These are phyloP conservation scores for Amphibolis antarctica DNA, from an alignment of 106 monocot species.

Conservation along the genomic window DNA sequence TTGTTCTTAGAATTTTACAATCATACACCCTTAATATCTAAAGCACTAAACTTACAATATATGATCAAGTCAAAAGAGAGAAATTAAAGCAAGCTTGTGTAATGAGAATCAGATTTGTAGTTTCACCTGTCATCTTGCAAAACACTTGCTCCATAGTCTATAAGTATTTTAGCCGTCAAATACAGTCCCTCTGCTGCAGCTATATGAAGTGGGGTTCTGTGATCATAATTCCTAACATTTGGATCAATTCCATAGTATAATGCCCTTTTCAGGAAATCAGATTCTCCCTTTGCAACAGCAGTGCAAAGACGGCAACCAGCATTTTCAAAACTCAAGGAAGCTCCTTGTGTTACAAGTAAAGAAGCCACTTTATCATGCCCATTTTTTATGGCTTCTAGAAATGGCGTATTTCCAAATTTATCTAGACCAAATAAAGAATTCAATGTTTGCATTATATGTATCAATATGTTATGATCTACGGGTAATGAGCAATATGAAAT, in stretches of 20 bases:
- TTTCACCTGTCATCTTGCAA: slow-evolving; percentile 51
- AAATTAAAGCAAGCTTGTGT: not conserved
- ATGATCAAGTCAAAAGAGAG: not conserved
- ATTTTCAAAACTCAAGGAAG: slow-evolving; percentile 37
- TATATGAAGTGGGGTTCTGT: slow-evolving; percentile 74
- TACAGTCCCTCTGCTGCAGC: slow-evolving; percentile 81
- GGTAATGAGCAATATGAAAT: not conserved
- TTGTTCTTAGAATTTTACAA: too few species aligned
- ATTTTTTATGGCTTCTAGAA: slow-evolving; percentile 69
- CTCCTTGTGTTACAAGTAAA: slow-evolving; percentile 48
- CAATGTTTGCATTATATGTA: not conserved
- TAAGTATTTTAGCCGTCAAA: slow-evolving; percentile 55
- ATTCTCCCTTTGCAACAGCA: slow-evolving; percentile 51
- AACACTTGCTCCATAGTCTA: slow-evolving; percentile 79
- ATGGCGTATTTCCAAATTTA: slow-evolving; percentile 79
- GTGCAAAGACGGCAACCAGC: slow-evolving; percentile 58
- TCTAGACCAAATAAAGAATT: slow-evolving; percentile 25
- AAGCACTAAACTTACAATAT: not conserved
- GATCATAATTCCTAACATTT: slow-evolving; percentile 78
- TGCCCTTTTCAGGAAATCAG: slow-evolving; percentile 51
- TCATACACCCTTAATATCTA: too few species aligned
- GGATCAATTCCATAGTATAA: slow-evolving; percentile 57
- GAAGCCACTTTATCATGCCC: slow-evolving; percentile 63
- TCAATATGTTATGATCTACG: slow-evolving; percentile 1
- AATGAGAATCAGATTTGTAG: not conserved